Percentiles rank a stretch among this genome's conserved stretches.
phyloP scores from a whole-genome alignment of 441 rosid species.

The Lepidium campestre region DNA sequence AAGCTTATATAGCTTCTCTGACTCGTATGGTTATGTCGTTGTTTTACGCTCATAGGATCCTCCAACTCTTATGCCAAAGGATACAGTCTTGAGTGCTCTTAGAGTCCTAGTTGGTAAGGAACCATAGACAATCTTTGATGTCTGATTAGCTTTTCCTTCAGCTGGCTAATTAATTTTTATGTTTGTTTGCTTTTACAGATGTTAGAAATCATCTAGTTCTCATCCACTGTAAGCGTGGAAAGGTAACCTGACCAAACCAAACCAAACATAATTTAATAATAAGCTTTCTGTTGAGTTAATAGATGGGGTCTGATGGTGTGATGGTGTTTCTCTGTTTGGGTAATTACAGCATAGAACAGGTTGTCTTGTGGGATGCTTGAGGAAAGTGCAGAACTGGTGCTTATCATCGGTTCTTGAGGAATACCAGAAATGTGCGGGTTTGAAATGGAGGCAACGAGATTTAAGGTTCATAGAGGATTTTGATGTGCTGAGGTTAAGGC shows the following conservation, averaged over 20 bases:
- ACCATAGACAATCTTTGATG: conserved; percentile 1
- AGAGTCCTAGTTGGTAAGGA: conserved; percentile 68
- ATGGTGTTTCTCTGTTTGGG: background rate
- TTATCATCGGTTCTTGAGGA: conserved; percentile 73
- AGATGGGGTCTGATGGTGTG: background rate
- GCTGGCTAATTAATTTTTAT: background rate
- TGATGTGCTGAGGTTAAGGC: conserved; percentile 43
- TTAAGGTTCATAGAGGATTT: conserved; percentile 61
- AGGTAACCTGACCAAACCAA: conserved; percentile 36
- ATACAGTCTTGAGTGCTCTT: conserved; percentile 60
- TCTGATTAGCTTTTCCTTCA: background rate
- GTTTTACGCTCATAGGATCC: conserved; percentile 48
- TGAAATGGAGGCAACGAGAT: conserved; percentile 57
- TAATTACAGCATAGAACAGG: conserved; percentile 86
- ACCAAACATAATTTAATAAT: background rate
- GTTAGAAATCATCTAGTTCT: conserved; percentile 85
- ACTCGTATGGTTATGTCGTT: background rate
- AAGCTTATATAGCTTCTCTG: background rate
- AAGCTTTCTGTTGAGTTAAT: background rate
- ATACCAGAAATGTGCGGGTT: conserved; percentile 64
- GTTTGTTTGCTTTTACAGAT: conserved; percentile 40
- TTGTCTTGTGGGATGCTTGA: conserved; percentile 83
- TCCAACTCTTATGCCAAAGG: conserved; percentile 47
- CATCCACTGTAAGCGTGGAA: conserved; percentile 90
- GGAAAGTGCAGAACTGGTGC: conserved; percentile 90